phyloP scores from a whole-genome alignment of 306 rosid species.

The Betula pendula region DNA sequence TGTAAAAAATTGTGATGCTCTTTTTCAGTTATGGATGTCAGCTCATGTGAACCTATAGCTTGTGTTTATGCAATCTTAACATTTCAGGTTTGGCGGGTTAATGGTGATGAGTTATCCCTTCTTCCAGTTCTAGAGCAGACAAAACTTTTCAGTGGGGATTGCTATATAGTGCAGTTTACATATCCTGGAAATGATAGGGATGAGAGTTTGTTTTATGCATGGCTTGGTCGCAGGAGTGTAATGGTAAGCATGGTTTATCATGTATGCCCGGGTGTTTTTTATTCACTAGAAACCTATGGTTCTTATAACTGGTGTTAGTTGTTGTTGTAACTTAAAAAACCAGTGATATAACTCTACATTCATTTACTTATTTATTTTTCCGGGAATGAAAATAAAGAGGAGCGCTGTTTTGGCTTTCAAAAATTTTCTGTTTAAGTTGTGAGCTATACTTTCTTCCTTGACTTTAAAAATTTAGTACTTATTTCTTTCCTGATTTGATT shows the following conservation, averaged over 20 bases:
- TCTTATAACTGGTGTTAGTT: conserved; percentile 5
- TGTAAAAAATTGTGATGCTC: conserved; percentile 9
- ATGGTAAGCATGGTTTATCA: conserved; percentile 45
- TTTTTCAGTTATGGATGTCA: conserved; percentile 1
- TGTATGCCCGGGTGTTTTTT: background rate
- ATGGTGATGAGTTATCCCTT: conserved; percentile 59
- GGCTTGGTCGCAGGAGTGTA: conserved; percentile 70
- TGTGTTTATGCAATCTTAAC: conserved; percentile 22
- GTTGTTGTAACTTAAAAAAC: background rate
- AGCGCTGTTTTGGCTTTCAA: background rate
- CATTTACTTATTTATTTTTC: background rate
- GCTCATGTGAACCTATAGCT: conserved; percentile 16
- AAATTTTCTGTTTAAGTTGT: conserved; percentile 4
- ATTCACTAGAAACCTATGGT: conserved; percentile 13
- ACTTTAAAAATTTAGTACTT: background rate
- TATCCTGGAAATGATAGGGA: conserved; percentile 73
- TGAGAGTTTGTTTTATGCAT: conserved; percentile 71
- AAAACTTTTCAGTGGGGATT: conserved; percentile 78
- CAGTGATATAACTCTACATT: background rate
- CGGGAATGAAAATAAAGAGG: background rate
- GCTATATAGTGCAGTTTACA: conserved; percentile 76
- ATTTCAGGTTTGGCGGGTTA: conserved; percentile 85
- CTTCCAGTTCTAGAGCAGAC: conserved; percentile 59
- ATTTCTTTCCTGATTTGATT: background rate
- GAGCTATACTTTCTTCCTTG: background rate